Base-by-base conservation (phyloP, 495 filamentous ascomycete genomes). In the Letharia lupina region DNA sequence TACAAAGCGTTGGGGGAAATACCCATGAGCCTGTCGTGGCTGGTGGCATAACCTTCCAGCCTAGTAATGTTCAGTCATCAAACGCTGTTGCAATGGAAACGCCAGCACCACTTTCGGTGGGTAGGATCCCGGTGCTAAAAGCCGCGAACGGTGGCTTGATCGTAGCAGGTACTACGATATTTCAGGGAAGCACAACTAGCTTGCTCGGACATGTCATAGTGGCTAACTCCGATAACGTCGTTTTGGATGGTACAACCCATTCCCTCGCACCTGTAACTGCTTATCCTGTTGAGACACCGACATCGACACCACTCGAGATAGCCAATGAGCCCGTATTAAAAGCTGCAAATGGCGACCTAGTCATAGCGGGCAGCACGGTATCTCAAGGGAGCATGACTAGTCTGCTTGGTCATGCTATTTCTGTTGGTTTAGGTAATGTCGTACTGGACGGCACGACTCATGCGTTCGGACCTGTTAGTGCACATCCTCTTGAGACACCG, bases 401-500 rank as follows among this genome's bases (percentile, higher is more conserved):
- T 7, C 23, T 63, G 12, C 61, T 52, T 15, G 61, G 47, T 12
- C 39, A 37, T 23, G 61, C 28, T 2, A 23, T 63, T 10, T 63
- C 62, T 4, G 62, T 56, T 23, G 42, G 37, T 42, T n/a, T 31
- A 8, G 41, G 7, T 13, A 60, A 42, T 15, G 4, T 60, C n/a
- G 35, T 60, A 2, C 9, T 60, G 11, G 58, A 42, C 20, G 58
- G 37, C 18, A 60, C 20, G 2, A 42, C 58, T 31, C 41, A 48
- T 20, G 42, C 28, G 3, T 33, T 31, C 9, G 48, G n/a, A 9
- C 45, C 45, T 9, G 20, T 48, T n/a, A 52, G n/a, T 28, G 48
- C 48, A 12, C 48, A 28, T 52, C 42, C 60, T n/a, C 42, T 62
- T 3, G 41, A n/a, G n/a, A 62, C 60, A 62, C 60, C 62, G n/a